phyloP scores from a whole-genome alignment of 2,329 filamentous ascomycete genomes.

The Dactylellina sp. region DNA sequence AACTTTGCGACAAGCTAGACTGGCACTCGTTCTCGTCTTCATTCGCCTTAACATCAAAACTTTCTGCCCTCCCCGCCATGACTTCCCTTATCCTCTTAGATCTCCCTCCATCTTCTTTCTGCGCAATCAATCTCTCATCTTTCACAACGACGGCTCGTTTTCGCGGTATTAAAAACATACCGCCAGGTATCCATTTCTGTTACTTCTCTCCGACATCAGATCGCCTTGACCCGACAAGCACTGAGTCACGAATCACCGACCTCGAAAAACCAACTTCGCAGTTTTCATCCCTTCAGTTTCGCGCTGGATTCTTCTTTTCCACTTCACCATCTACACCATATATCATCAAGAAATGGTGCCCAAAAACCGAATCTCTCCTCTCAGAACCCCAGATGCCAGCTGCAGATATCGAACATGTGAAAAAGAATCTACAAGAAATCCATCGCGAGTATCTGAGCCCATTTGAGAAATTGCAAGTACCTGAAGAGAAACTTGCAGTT shows the following conservation, averaged over 20 bases:
- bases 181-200: constrained; percentile 59
- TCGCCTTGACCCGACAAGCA: constrained; percentile 44
- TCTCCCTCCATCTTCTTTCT: constrained; percentile 58
- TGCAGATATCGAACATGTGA: constrained; percentile 50
- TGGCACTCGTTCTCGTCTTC: neutral
- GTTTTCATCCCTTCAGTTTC: constrained; percentile 46
- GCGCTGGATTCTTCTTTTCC: constrained; percentile 47
- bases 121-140: constrained; percentile 59
- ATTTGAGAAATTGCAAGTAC: constrained; percentile 46
- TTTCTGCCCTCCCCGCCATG: constrained; percentile 17
- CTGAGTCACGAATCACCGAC: constrained; percentile 49
- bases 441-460: constrained; percentile 39
- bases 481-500: constrained; percentile 41
- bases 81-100: constrained; percentile 58
- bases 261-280: constrained; percentile 45
- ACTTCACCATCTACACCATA: constrained; percentile 39
- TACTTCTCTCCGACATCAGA: constrained; percentile 60
- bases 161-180: constrained; percentile 60
- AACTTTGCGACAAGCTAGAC: constrained; percentile 11
- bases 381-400: constrained; percentile 42
- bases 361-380: constrained; percentile 54
- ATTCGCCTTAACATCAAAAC: neutral
- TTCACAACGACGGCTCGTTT: constrained; percentile 59
- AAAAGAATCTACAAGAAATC: constrained; percentile 52
- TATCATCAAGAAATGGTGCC: constrained; percentile 54